Evolutionary conservation across 345 rosid species (phyloP).

Genomic region (Brassica rapa): DNA sequence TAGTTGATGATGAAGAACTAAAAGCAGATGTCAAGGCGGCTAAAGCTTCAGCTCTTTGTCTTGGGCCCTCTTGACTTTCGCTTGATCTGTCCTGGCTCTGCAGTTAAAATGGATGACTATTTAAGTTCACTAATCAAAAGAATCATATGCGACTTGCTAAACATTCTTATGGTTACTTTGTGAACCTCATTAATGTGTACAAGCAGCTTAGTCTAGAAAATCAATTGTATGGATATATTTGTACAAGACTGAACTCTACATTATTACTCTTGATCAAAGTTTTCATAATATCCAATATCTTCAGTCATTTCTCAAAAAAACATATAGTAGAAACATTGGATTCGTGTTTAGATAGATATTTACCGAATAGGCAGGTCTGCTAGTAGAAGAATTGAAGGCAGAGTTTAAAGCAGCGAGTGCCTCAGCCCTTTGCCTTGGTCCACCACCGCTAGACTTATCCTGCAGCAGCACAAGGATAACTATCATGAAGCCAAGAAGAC

Average conservation of each 20-base stretch:
- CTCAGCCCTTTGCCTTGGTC: conserved; percentile 95
- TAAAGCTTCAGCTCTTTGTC: conserved; percentile 85
- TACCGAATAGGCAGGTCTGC: conserved; percentile 54
- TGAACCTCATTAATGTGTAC: neutral
- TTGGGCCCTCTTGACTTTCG: conserved; percentile 54
- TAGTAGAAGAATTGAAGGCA: conserved; percentile 75
- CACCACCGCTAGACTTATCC: conserved; percentile 58
- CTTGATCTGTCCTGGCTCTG: conserved; percentile 60
- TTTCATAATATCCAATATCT: conserved; percentile 5
- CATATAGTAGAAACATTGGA: neutral
- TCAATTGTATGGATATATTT: neutral
- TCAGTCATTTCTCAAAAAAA: neutral
- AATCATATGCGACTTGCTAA: neutral
- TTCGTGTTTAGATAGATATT: conserved; percentile 5
- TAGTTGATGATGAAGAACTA: conserved; percentile 52
- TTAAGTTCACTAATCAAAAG: conserved; percentile 8
- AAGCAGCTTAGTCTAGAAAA: conserved; percentile 11
- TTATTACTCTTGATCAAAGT: neutral
- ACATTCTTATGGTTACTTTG: neutral
- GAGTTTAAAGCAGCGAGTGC: conserved; percentile 92
- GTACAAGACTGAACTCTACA: conserved; percentile 9
- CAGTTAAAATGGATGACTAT: conserved; percentile 16
- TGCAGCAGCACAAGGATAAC: conserved; percentile 23
- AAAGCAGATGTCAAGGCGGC: conserved; percentile 83
- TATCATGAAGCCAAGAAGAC: conserved; percentile 10